phyloP scores from a whole-genome alignment of 2,329 filamentous ascomycete species.

The Diaporthe sp. region DNA sequence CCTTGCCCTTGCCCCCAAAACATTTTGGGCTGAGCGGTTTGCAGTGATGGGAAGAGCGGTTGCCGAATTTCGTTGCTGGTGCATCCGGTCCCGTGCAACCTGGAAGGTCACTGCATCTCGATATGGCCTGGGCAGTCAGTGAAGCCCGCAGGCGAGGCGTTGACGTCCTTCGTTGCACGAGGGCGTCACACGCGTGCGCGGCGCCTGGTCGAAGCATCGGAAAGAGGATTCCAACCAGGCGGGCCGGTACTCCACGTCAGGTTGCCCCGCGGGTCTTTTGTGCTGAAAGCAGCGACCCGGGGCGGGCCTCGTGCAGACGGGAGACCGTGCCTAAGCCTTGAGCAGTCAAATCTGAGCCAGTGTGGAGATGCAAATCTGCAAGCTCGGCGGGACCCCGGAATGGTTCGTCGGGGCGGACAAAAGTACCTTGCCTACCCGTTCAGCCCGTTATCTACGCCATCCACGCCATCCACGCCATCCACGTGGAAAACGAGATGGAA shows the following conservation, averaged over 20 bases:
- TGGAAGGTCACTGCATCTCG: constrained; percentile 17
- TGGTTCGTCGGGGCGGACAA: constrained; percentile 14
- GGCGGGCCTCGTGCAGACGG: constrained; percentile 23
- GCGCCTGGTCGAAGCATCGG: constrained; percentile 1
- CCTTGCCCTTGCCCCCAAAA: constrained; percentile 32
- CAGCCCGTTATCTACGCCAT: constrained; percentile 13
- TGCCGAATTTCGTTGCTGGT: constrained; percentile 12
- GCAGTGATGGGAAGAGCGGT: constrained; percentile 4
- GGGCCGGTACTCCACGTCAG: constrained; percentile 25
- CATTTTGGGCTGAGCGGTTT: constrained; percentile 27
- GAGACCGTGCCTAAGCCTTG: constrained; percentile 22
- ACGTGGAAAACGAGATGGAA: constrained; percentile 19
- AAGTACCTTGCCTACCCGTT: constrained; percentile 14
- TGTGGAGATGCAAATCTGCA: constrained; percentile 26
- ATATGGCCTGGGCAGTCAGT: constrained; percentile 7
- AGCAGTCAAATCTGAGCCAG: not conserved
- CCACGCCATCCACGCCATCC: constrained; percentile 20
- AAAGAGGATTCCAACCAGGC: constrained; percentile 21
- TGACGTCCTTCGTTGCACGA: not conserved
- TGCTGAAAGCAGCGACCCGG: constrained; percentile 1
- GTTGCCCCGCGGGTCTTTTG: constrained; percentile 1
- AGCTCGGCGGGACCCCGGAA: constrained; percentile 21
- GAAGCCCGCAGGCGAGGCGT: constrained; percentile 6
- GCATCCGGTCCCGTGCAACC: constrained; percentile 4
- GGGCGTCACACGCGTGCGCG: constrained; percentile 17